Evolutionary conservation across 2,329 filamentous ascomycete genomes (phyloP).

Genomic region (Fusarium annulatum): DNA sequence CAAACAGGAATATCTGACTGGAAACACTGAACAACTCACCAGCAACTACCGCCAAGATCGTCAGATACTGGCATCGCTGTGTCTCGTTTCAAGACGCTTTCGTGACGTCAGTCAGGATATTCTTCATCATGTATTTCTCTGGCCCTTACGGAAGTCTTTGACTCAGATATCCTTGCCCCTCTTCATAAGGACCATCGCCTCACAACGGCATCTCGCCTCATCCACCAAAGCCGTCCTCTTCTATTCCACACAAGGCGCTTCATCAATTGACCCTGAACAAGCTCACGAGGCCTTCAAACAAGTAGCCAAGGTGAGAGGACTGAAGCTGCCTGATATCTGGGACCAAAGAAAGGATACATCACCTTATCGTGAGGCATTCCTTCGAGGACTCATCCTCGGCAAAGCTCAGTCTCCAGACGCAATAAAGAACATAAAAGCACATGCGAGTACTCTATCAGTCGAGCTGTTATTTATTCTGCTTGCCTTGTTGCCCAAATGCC

Average conservation of each 20-base stretch:
- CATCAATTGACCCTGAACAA: neutral
- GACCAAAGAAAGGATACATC: neutral
- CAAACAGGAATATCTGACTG: neutral
- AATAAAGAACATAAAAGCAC: neutral
- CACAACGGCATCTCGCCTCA: slow-evolving; percentile 12
- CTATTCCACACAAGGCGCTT: neutral
- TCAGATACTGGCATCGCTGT: slow-evolving; percentile 6
- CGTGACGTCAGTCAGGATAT: slow-evolving; percentile 14
- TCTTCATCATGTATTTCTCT: slow-evolving; percentile 28
- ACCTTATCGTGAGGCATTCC: neutral
- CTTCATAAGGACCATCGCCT: slow-evolving; percentile 14
- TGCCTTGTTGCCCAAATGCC: slow-evolving; percentile 1
- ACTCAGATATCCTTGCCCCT: neutral
- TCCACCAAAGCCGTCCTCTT: slow-evolving; percentile 3
- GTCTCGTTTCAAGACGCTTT: slow-evolving; percentile 23
- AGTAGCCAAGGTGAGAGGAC: neutral
- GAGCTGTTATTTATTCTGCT: slow-evolving; percentile 6
- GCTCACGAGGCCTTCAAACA: slow-evolving; percentile 1
- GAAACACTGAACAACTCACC: neutral
- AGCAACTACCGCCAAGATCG: neutral
- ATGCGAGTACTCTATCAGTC: neutral
- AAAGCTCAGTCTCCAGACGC: neutral
- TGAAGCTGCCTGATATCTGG: neutral
- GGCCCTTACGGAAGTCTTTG: neutral
- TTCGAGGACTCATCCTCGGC: slow-evolving; percentile 3